These are phyloP conservation scores for Scytalidium sp. DNA, from an alignment of 2,329 filamentous ascomycete species.

Conservation along the genomic window DNA sequence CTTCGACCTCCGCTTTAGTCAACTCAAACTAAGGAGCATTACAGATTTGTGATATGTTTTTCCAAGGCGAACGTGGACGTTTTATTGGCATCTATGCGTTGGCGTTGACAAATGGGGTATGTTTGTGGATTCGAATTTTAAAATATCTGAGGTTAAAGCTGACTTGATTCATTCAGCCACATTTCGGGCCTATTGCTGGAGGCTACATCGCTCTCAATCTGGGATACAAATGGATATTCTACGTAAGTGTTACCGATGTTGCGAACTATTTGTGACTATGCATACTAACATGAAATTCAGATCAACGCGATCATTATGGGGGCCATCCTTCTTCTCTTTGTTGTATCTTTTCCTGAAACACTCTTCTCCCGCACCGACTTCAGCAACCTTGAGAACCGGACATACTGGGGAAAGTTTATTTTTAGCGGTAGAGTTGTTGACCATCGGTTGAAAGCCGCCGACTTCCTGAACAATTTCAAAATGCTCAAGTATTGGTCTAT, in stretches of 20 bases:
- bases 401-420: neutral
- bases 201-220: neutral
- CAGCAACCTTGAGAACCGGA: neutral
- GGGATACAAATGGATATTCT: neutral
- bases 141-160: neutral
- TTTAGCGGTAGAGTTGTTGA: neutral
- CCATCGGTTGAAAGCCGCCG: neutral
- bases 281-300: neutral
- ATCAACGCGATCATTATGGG: neutral
- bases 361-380: neutral
- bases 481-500: slow-evolving; percentile 1
- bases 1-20: neutral
- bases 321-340: neutral
- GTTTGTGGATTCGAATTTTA: neutral
- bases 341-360: neutral
- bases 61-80: neutral
- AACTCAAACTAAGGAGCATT: neutral
- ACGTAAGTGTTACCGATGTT: neutral
- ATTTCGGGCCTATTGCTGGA: neutral
- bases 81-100: neutral
- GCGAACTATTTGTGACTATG: neutral
- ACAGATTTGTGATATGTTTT: slow-evolving; percentile 1
- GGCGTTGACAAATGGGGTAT: neutral
- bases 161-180: neutral
- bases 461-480: neutral